Conservation (phyloP, 2,329 filamentous ascomycete species). For the Didymella keratinophila region DNA sequence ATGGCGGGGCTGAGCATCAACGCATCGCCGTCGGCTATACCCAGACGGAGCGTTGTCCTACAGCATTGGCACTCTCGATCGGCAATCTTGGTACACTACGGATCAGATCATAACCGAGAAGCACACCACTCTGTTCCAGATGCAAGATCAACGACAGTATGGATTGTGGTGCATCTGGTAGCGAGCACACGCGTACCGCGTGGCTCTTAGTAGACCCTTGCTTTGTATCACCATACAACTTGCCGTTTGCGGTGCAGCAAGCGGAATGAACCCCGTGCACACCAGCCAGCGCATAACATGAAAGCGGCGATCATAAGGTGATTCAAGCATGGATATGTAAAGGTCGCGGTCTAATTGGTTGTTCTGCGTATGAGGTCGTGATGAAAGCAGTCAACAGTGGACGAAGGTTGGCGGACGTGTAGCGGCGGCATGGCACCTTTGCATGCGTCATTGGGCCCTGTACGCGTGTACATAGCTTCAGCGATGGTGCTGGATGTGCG, state of each 20-base stretch:
- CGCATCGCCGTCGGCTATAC: constrained; percentile 7
- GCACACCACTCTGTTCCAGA: constrained; percentile 9
- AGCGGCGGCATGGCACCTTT: constrained; percentile 15
- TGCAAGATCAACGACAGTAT: neutral
- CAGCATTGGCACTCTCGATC: constrained; percentile 4
- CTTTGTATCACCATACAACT: neutral
- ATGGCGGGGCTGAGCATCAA: constrained; percentile 15
- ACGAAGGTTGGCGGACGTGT: neutral
- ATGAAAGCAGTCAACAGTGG: constrained; percentile 1
- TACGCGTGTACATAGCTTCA: constrained; percentile 4
- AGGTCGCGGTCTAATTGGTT: neutral
- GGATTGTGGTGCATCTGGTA: neutral
- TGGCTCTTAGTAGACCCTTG: neutral
- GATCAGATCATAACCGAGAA: neutral
- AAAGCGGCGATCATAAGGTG: neutral
- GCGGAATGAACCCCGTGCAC: neutral
- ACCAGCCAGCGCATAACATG: neutral
- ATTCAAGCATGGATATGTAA: neutral
- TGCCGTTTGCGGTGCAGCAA: constrained; percentile 6
- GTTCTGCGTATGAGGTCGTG: neutral
- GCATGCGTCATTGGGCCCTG: constrained; percentile 6
- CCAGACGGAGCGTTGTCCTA: constrained; percentile 11
- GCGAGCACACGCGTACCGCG: neutral
- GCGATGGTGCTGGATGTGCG: neutral
- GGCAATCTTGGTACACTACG: constrained; percentile 6